These are phyloP conservation scores for Xylaria hypoxylon DNA, from an alignment of 2,329 filamentous ascomycete species.

Conservation along the genomic window DNA sequence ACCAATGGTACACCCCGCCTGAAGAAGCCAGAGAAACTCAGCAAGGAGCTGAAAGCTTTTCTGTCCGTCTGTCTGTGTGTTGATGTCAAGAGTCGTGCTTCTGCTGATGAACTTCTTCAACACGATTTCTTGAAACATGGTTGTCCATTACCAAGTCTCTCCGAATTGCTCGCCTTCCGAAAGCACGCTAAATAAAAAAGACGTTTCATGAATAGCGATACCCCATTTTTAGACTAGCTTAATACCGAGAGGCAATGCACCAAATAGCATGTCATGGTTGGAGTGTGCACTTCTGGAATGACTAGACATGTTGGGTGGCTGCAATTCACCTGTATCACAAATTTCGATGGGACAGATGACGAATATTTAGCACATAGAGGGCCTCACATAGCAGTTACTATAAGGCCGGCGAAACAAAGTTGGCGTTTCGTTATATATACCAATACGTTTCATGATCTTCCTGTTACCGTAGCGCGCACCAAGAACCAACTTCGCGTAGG, in stretches of 20 bases:
- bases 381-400: slow-evolving; percentile 36
- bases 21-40: slow-evolving; percentile 98
- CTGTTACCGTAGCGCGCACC: neutral
- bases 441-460: slow-evolving; percentile 14
- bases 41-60: slow-evolving; percentile 98
- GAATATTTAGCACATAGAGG: slow-evolving; percentile 38
- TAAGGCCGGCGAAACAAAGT: slow-evolving; percentile 29
- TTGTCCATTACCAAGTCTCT: slow-evolving; percentile 83
- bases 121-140: slow-evolving; percentile 97
- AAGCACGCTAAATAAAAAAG: slow-evolving; percentile 70
- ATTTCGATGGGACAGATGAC: slow-evolving; percentile 46
- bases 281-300: slow-evolving; percentile 42
- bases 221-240: slow-evolving; percentile 44
- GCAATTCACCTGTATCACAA: slow-evolving; percentile 39
- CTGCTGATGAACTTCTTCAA: slow-evolving; percentile 85
- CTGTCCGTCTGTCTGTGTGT: slow-evolving; percentile 96
- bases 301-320: slow-evolving; percentile 38
- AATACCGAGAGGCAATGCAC: slow-evolving; percentile 34
- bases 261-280: slow-evolving; percentile 24
- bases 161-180: slow-evolving; percentile 90
- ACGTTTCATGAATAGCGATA: slow-evolving; percentile 45
- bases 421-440: slow-evolving; percentile 38
- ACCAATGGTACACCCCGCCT: slow-evolving; percentile 96
- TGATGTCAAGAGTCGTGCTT: slow-evolving; percentile 93
- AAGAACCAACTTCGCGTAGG: neutral